A percentile compares a stretch with the other conserved stretches of the same genome.
Conservation (phyloP, 139 green algal genomes). For the Picochlorum sp. region DNA sequence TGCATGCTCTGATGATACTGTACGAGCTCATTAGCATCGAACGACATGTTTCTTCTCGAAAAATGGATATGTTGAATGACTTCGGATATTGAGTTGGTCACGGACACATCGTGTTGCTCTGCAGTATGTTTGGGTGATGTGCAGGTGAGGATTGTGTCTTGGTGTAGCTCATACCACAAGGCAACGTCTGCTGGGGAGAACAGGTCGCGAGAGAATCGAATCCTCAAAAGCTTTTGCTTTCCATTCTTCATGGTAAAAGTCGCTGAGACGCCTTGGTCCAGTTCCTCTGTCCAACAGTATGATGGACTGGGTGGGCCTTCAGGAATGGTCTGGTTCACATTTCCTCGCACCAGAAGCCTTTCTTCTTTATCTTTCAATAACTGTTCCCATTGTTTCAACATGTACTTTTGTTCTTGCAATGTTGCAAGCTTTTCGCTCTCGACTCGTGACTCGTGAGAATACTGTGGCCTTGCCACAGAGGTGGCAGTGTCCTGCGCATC, state of each 20-base stretch:
- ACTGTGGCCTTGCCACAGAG: not conserved
- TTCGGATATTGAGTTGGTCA: too few relatives aligned
- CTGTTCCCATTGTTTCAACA: conserved; percentile 16
- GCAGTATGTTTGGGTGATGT: too few relatives aligned
- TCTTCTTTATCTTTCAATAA: conserved; percentile 23
- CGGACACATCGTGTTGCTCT: too few relatives aligned
- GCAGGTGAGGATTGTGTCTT: not conserved
- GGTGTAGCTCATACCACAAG: conserved; percentile 23
- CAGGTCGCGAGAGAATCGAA: conserved; percentile 32
- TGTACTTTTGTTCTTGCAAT: conserved; percentile 23
- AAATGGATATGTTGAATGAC: too few relatives aligned
- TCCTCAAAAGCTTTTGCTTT: conserved; percentile 23
- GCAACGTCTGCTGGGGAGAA: conserved; percentile 25
- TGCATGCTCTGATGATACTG: conserved; percentile 3
- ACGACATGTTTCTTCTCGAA: conserved; percentile 24
- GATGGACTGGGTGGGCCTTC: too few relatives aligned
- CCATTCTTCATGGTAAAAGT: conserved; percentile 16
- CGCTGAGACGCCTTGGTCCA: conserved; percentile 34
- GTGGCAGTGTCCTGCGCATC: not conserved
- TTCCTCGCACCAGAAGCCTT: conserved; percentile 5
- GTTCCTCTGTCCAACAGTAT: conserved; percentile 21
- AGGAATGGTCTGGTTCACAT: not conserved
- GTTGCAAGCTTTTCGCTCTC: conserved; percentile 14
- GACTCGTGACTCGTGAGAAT: not conserved
- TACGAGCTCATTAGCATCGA: conserved; percentile 20